phyloP scores from a whole-genome alignment of 768 basidiomycete species.

The Kwoniella botswanensis region DNA sequence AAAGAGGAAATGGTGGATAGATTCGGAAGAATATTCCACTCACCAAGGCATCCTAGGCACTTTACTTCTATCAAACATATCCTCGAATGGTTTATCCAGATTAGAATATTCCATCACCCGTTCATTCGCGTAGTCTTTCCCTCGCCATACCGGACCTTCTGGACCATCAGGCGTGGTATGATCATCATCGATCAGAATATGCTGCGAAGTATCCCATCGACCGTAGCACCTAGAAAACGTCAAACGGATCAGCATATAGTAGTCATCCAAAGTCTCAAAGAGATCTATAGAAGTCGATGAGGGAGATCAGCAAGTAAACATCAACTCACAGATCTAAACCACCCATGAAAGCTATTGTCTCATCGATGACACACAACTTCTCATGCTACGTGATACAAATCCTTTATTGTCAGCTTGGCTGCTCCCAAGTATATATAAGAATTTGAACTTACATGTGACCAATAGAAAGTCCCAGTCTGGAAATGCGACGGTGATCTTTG shows the following conservation, averaged over 20 bases:
- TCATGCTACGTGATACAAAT: slow-evolving; percentile 71
- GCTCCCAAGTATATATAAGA: too few relatives aligned
- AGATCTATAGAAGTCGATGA: neutral
- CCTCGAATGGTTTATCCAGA: slow-evolving; percentile 86
- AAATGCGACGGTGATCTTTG: slow-evolving; percentile 98
- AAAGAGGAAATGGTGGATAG: neutral
- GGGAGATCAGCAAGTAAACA: too few relatives aligned
- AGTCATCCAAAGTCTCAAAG: neutral
- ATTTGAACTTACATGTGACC: slow-evolving; percentile 81
- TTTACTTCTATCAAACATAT: slow-evolving; percentile 90
- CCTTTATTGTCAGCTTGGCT: neutral
- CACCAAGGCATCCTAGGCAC: slow-evolving; percentile 96
- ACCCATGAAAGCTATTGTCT: slow-evolving; percentile 97
- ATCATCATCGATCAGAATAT: slow-evolving; percentile 83
- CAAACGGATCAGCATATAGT: neutral
- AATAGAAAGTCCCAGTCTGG: slow-evolving; percentile 95
- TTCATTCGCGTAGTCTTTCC: slow-evolving; percentile 94
- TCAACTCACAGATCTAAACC: slow-evolving; percentile 84
- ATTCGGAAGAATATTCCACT: slow-evolving; percentile 35
- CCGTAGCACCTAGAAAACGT: slow-evolving; percentile 47
- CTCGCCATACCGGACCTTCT: slow-evolving; percentile 80
- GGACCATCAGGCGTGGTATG: slow-evolving; percentile 63
- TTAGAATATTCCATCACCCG: slow-evolving; percentile 82
- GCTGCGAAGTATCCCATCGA: slow-evolving; percentile 94
- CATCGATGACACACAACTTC: slow-evolving; percentile 96